Evolutionary conservation across 306 rosid genomes (phyloP).

Genomic region (Trifolium subterraneum): DNA sequence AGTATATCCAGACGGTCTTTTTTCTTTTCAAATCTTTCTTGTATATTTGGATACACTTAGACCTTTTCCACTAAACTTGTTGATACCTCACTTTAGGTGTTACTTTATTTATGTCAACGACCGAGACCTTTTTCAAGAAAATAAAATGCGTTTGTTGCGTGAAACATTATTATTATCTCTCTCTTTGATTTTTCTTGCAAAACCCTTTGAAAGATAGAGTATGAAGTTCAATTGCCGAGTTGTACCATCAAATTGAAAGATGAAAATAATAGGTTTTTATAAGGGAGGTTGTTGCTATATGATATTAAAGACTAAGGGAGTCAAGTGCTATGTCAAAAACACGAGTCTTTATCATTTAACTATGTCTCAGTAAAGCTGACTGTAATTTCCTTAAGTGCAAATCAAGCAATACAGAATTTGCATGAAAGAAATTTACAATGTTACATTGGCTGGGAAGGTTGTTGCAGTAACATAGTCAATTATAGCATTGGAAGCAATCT

Average conservation of each 20-base stretch:
- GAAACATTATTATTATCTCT: slow-evolving; percentile 26
- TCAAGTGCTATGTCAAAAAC: slow-evolving; percentile 37
- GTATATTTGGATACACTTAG: neutral
- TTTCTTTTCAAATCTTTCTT: neutral
- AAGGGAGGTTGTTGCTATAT: slow-evolving; percentile 47
- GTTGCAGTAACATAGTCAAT: slow-evolving; percentile 13
- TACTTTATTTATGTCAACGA: slow-evolving; percentile 14
- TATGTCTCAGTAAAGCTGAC: slow-evolving; percentile 24
- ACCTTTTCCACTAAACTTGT: slow-evolving; percentile 18
- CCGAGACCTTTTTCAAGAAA: slow-evolving; percentile 10
- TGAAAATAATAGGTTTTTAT: slow-evolving; percentile 19
- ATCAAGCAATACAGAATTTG: slow-evolving; percentile 13
- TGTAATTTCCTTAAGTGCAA: slow-evolving; percentile 25
- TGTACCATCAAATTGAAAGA: slow-evolving; percentile 23
- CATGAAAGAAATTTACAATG: slow-evolving; percentile 12
- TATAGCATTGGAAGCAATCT: slow-evolving; percentile 19
- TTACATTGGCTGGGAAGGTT: slow-evolving; percentile 9
- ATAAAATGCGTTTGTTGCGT: slow-evolving; percentile 6
- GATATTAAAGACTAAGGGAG: slow-evolving; percentile 40
- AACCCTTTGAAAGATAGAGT: slow-evolving; percentile 31
- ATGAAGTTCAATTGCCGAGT: slow-evolving; percentile 19
- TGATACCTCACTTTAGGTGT: neutral
- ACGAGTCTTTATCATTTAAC: slow-evolving; percentile 5
- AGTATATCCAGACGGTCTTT: neutral
- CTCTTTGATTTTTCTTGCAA: slow-evolving; percentile 11